Evolutionary conservation across 768 basidiomycete species (phyloP).

Genomic region (Sarcomyxa edulis): DNA sequence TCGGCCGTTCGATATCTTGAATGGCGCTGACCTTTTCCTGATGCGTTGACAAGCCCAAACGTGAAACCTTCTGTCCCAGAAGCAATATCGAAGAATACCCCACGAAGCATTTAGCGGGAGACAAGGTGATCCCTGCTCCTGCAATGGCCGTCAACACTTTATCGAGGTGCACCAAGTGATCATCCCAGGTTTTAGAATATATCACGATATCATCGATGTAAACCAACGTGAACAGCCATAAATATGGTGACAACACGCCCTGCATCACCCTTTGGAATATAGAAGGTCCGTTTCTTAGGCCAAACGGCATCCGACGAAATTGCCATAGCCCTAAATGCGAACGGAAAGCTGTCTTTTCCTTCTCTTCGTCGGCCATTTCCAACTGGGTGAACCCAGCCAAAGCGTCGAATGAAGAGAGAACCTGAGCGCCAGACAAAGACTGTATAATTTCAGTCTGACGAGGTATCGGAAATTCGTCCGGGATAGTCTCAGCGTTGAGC

Average conservation of each 20-base stretch:
- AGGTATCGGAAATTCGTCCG: conserved; percentile 20
- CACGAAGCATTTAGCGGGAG: too few species aligned
- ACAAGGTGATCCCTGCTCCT: conserved; percentile 21
- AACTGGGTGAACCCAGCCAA: conserved; percentile 38
- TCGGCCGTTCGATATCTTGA: conserved; percentile 18
- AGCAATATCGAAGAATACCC: too few species aligned
- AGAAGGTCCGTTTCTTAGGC: too few species aligned
- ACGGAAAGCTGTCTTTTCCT: conserved; percentile 30
- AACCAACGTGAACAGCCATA: conserved; percentile 34
- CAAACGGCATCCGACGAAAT: too few species aligned
- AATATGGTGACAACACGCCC: conserved; percentile 22
- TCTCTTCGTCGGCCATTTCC: conserved; percentile 18
- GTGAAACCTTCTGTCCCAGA: too few species aligned
- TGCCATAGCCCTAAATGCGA: conserved; percentile 34
- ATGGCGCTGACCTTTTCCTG: conserved; percentile 31
- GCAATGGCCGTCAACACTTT: conserved; percentile 22
- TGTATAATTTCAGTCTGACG: conserved; percentile 20
- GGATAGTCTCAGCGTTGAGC: conserved; percentile 11
- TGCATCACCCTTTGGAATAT: too few species aligned
- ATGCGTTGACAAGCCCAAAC: too few species aligned
- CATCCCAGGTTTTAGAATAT: conserved; percentile 19
- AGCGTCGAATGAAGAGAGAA: too few species aligned
- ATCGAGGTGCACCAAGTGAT: too few species aligned
- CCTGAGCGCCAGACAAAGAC: conserved; percentile 22
- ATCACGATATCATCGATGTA: conserved; percentile 40